Evolutionary conservation across 495 filamentous ascomycete species (phyloP).

Genomic region (Annulohypoxylon nitens): DNA sequence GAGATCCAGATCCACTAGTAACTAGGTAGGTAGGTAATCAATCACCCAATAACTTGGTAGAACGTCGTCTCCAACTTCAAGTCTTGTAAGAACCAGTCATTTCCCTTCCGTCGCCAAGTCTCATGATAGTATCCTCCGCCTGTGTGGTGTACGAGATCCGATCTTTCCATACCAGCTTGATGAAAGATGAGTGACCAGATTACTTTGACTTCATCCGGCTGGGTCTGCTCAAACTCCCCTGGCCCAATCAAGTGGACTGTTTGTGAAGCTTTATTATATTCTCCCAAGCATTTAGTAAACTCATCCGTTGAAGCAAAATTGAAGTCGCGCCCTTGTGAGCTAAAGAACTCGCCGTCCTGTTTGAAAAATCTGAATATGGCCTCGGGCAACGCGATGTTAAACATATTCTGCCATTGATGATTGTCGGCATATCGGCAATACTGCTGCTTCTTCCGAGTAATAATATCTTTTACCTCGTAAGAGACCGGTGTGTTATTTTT

Average conservation of each 20-base stretch:
- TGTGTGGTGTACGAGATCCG: background rate
- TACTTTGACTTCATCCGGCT: slow-evolving; percentile 20
- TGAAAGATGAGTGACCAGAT: slow-evolving; percentile 7
- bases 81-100: slow-evolving; percentile 23
- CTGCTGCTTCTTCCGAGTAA: slow-evolving; percentile 17
- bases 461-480: background rate
- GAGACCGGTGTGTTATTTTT: background rate
- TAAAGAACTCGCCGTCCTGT: slow-evolving; percentile 8
- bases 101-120: slow-evolving; percentile 11
- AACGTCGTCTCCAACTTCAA: slow-evolving; percentile 7
- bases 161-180: background rate
- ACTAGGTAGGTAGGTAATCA: background rate
- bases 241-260: slow-evolving; percentile 11
- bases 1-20: background rate
- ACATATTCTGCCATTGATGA: slow-evolving; percentile 13
- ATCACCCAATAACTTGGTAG: background rate
- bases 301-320: slow-evolving; percentile 2
- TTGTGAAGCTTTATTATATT: background rate
- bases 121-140: slow-evolving; percentile 30
- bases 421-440: slow-evolving; percentile 26
- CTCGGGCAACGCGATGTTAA: slow-evolving; percentile 12
- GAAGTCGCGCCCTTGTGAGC: background rate
- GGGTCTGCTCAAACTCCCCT: slow-evolving; percentile 15
- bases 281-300: slow-evolving; percentile 10
- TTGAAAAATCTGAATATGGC: slow-evolving; percentile 6